Base-by-base conservation (phyloP, 2,329 filamentous ascomycete species). In the Claviceps capensis region DNA sequence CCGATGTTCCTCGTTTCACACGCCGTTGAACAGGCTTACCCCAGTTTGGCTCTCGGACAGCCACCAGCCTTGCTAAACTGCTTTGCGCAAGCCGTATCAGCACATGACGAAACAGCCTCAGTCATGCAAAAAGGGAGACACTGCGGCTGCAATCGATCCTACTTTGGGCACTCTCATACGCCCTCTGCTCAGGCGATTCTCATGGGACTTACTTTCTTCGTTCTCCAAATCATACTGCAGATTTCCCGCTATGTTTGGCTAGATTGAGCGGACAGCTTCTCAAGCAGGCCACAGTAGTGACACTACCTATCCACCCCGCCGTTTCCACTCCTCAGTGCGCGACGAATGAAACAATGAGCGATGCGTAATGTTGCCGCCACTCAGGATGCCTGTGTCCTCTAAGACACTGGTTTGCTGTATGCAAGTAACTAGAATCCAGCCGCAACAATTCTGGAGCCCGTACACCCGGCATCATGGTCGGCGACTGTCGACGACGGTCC, bases 381-480 rank as follows among this genome's bases (percentile, higher is more conserved):
- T 23, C 46, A 40, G 22, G n/a, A 51, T 53, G 52, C 49, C 41
- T 48, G 22, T n/a, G 40, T 49, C 49, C 38, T 49, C 49, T 19
- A 42, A 37, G 37, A 38, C 17, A 23, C 30, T 48, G 4, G 16
- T 53, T 51, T 19, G 49, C 30, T 41, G 26, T 42, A 30, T 23
- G 34, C 49, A 45, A 9, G 49, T 22, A 22, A 4, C 26, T 16
- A 9, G 22, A 16, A 9, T 42, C 19, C 22, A 34, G 16, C 26
- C 38, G 14, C 19, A 17, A 13, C 40, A 22, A 23, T 30, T 42
- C 41, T 34, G 41, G 16, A 22, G 36, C 40, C 49, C 41, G 22
- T 17, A 26, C 16, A 36, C 22, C 7, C 38, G 34, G 16, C 40
- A 19, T 37, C 26, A 46, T 45, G 30, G 40, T 30, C 48, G 51